These are phyloP conservation scores for Debaryomycetaceae sp. DNA, from an alignment of 1,139 yeast species.

Conservation along the genomic window DNA sequence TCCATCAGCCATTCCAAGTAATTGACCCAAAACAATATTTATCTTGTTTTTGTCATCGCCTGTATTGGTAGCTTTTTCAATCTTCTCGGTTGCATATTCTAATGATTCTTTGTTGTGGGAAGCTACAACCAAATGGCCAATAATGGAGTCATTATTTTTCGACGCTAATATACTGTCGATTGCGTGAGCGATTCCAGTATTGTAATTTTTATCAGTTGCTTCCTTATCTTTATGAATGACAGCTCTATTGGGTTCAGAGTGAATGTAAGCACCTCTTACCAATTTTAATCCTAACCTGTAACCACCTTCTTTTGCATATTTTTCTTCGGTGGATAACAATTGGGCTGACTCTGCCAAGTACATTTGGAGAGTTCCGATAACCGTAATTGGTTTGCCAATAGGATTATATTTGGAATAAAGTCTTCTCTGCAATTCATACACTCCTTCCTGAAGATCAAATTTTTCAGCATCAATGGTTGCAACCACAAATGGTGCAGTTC, in stretches of 20 bases:
- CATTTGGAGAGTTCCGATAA: slow-evolving; percentile 93
- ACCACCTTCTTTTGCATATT: slow-evolving; percentile 56
- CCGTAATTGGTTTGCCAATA: slow-evolving; percentile 53
- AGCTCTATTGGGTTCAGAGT: slow-evolving; percentile 73
- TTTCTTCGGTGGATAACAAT: slow-evolving; percentile 60
- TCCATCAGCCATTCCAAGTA: slow-evolving; percentile 94
- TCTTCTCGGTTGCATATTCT: slow-evolving; percentile 60
- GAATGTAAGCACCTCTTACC: slow-evolving; percentile 97
- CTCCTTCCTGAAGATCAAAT: slow-evolving; percentile 83
- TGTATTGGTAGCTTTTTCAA: slow-evolving; percentile 24
- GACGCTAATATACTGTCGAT: slow-evolving; percentile 55
- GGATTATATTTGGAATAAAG: slow-evolving; percentile 75
- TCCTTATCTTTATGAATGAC: slow-evolving; percentile 75
- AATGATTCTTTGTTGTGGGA: slow-evolving; percentile 87
- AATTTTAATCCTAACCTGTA: slow-evolving; percentile 85
- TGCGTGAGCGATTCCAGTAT: slow-evolving; percentile 64
- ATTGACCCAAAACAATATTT: slow-evolving; percentile 83
- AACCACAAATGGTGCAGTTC: slow-evolving; percentile 79
- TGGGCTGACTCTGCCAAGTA: slow-evolving; percentile 71
- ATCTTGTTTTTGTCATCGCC: slow-evolving; percentile 39
- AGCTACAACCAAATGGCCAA: slow-evolving; percentile 89
- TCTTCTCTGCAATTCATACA: slow-evolving; percentile 83
- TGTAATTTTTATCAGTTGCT: slow-evolving; percentile 74
- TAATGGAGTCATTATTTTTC: slow-evolving; percentile 47
- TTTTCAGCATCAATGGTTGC: slow-evolving; percentile 94